Base-by-base conservation (phyloP, 208 protist genomes). In the Trypanosoma scelopori region DNA sequence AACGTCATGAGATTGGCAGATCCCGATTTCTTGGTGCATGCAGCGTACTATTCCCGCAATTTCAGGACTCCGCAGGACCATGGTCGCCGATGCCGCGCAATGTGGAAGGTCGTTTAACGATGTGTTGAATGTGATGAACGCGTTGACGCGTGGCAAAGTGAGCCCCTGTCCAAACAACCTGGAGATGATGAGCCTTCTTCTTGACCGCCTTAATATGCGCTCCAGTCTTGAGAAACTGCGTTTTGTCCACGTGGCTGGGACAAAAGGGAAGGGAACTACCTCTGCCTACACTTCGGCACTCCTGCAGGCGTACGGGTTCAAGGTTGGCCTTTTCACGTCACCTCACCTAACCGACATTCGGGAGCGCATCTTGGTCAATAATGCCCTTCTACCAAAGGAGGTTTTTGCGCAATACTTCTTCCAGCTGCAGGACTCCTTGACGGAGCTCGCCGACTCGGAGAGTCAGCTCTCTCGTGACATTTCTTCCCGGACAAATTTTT, bases 211-310 rank as follows among this genome's bases (percentile, higher is more conserved):
- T 74, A 79, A 93, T 91, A 84, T 99, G 95, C 57, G 90, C 64
- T 81, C 83, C 7, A 82, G 97, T 59, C 84, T 98, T 52, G 79
- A 93, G 30, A 88, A 90, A 65, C 87, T 99, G 67, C 94, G 98
- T 57, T 89, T 94, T 68, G 88, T 98, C 20, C 94, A 98, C 64
- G 76, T 98, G 12, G 85, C 94, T 28, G 94, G 94, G 46, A 98
- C 94, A 1, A 98, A 98, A 52, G 94, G 94, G 5, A 98, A 98
- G 55, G 94, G 94, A 23, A 93, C 88, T 0, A 95, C 91, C 7
- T 78, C 82, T 11, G 74, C 83, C 12, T 96, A 93, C 77, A 93
- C 81, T 4, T 70, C 88, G 5, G 75, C 78, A 3, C 79, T 98
- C 25, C 75, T 98, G 56, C 76, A 85, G 67, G 69, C 77, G 1